phyloP scores from a whole-genome alignment of 345 rosid species.

The Bretschneidera sinensis region DNA sequence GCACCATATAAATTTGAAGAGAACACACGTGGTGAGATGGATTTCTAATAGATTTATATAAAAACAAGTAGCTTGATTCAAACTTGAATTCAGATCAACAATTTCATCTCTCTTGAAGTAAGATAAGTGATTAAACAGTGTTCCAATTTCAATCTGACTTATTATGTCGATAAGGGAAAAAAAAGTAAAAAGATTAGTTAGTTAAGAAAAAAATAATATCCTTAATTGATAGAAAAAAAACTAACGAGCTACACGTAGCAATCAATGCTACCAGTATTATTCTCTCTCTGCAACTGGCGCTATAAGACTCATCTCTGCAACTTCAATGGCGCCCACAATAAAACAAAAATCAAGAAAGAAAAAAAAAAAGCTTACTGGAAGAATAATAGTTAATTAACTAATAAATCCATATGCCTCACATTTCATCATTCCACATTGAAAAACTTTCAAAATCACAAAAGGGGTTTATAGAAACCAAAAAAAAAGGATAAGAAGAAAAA shows the following conservation, averaged over 20 bases:
- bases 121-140: too few relatives aligned
- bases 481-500: neutral
- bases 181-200: too few relatives aligned
- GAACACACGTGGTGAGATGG: too few relatives aligned
- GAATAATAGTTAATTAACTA: slow-evolving; percentile 4
- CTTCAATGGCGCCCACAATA: neutral
- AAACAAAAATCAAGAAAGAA: neutral
- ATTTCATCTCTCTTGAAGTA: too few relatives aligned
- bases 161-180: too few relatives aligned
- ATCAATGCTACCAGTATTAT: slow-evolving; percentile 11
- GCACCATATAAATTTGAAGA: too few relatives aligned
- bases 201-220: too few relatives aligned
- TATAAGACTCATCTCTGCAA: neutral
- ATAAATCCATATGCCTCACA: slow-evolving; percentile 21
- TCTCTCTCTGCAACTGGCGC: neutral
- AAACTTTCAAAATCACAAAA: slow-evolving; percentile 22
- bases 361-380: neutral
- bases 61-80: too few relatives aligned
- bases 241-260: slow-evolving; percentile 15
- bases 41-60: too few relatives aligned
- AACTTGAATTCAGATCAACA: too few relatives aligned
- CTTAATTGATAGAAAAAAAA: too few relatives aligned
- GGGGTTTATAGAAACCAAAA: slow-evolving; percentile 5
- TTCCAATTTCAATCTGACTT: too few relatives aligned
- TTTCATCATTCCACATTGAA: slow-evolving; percentile 32